Percentiles rank a stretch among this genome's conserved stretches.
phyloP scores from a whole-genome alignment of 1,284 basidiomycete genomes.

The Ceratobasidium sp. region DNA sequence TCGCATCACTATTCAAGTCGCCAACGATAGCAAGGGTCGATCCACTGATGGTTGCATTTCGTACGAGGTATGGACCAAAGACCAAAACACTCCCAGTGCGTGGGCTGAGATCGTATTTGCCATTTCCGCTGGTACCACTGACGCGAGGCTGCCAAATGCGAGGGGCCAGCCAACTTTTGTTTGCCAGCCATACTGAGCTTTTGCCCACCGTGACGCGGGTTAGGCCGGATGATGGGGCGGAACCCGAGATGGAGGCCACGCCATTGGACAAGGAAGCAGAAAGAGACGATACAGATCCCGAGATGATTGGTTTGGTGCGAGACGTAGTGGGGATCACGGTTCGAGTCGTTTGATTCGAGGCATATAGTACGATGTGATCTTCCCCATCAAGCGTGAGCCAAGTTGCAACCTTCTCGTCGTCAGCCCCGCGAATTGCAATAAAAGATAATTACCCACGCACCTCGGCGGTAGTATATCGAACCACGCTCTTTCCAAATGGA shows the following conservation, averaged over 20 bases:
- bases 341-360: slow-evolving; percentile 51
- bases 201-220: slow-evolving; percentile 46
- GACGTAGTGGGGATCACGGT: slow-evolving; percentile 46
- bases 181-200: slow-evolving; percentile 5
- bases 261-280: slow-evolving; percentile 38
- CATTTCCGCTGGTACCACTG: slow-evolving; percentile 1
- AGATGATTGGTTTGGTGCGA: slow-evolving; percentile 9
- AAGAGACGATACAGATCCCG: slow-evolving; percentile 40
- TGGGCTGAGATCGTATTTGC: slow-evolving; percentile 18
- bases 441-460: neutral
- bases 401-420: slow-evolving; percentile 47
- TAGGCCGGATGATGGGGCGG: slow-evolving; percentile 47
- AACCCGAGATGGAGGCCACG: slow-evolving; percentile 48
- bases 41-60: slow-evolving; percentile 34
- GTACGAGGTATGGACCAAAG: slow-evolving; percentile 42
- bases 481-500: slow-evolving; percentile 20
- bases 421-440: neutral
- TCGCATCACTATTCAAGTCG: slow-evolving; percentile 31
- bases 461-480: slow-evolving; percentile 31
- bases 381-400: slow-evolving; percentile 50
- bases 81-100: slow-evolving; percentile 39
- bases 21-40: slow-evolving; percentile 33
- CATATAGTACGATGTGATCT: slow-evolving; percentile 53
- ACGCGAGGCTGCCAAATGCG: slow-evolving; percentile 16
- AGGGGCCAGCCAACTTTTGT: slow-evolving; percentile 28